Conservation (phyloP, 305 asterid species). For the Fraxinus albicans region DNA sequence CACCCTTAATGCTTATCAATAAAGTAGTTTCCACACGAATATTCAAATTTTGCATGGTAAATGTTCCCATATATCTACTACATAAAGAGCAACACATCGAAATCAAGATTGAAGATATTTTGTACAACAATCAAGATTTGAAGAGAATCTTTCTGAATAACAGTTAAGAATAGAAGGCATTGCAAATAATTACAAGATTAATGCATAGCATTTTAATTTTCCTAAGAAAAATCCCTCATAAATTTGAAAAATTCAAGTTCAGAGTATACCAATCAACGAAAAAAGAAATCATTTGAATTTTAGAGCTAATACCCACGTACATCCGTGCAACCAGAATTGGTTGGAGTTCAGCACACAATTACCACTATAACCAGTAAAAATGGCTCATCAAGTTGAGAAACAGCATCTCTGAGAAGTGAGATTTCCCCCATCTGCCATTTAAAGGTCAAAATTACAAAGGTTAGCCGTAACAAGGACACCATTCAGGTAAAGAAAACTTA, state of each 20-base stretch:
- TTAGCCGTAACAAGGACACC: constrained; percentile 32
- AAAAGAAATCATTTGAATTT: constrained; percentile 61
- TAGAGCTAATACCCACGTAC: constrained; percentile 34
- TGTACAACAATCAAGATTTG: background rate
- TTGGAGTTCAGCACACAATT: constrained; percentile 99
- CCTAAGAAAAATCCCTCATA: background rate
- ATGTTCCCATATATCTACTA: background rate
- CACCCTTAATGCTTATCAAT: background rate
- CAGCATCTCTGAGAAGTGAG: constrained; percentile 97
- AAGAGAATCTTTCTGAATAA: constrained; percentile 1
- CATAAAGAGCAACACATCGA: background rate
- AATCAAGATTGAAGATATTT: background rate
- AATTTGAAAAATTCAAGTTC: constrained; percentile 25
- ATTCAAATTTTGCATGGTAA: background rate
- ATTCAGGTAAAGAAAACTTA: constrained; percentile 26
- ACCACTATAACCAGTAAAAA: constrained; percentile 99
- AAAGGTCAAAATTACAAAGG: constrained; percentile 29
- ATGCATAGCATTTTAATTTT: background rate
- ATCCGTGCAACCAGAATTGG: constrained; percentile 89
- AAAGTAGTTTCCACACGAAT: background rate
- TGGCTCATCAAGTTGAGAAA: constrained; percentile 92
- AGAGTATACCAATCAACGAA: constrained; percentile 39
- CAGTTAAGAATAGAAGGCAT: constrained; percentile 1
- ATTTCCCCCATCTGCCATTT: constrained; percentile 94
- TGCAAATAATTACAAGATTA: constrained; percentile 6